phyloP scores from a whole-genome alignment of 1,284 basidiomycete genomes.

The Rhodotorula sp. region DNA sequence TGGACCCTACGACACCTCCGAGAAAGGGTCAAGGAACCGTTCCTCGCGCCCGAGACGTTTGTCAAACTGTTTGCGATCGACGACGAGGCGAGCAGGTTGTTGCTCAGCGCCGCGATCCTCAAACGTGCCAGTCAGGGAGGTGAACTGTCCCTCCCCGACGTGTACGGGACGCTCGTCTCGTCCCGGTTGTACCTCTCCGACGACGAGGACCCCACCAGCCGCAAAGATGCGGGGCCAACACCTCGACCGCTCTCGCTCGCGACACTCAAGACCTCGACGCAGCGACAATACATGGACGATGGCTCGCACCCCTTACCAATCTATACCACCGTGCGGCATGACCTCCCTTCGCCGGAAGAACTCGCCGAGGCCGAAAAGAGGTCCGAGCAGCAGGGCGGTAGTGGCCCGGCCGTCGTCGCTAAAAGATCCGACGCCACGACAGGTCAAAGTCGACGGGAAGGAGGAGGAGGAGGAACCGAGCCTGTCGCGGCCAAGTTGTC shows the following conservation, averaged over 20 bases:
- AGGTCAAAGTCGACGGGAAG: not conserved
- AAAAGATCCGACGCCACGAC: not conserved
- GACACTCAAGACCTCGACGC: conserved; percentile 51
- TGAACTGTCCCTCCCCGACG: conserved; percentile 50
- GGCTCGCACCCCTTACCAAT: conserved; percentile 52
- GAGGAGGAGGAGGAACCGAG: conserved; percentile 7
- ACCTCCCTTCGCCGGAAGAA: conserved; percentile 45
- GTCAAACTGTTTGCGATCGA: conserved; percentile 29
- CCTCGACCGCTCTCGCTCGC: conserved; percentile 45
- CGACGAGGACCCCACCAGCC: conserved; percentile 29
- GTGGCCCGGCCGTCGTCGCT: too few relatives aligned
- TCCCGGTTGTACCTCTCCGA: conserved; percentile 51
- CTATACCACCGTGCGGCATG: conserved; percentile 51
- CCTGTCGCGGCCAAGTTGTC: conserved; percentile 36
- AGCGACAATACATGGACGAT: conserved; percentile 48
- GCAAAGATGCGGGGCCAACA: conserved; percentile 5
- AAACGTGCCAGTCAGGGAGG: conserved; percentile 50
- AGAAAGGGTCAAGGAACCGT: conserved; percentile 50
- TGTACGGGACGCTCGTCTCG: conserved; percentile 53
- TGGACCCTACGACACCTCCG: conserved; percentile 47
- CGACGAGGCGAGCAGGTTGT: conserved; percentile 28
- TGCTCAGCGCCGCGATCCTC: conserved; percentile 50
- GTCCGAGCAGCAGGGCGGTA: conserved; percentile 31
- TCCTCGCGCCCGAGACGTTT: conserved; percentile 51
- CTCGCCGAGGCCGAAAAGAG: conserved; percentile 44